Conservation (phyloP, 2,329 filamentous ascomycete species). For the Sclerotinia minor region DNA sequence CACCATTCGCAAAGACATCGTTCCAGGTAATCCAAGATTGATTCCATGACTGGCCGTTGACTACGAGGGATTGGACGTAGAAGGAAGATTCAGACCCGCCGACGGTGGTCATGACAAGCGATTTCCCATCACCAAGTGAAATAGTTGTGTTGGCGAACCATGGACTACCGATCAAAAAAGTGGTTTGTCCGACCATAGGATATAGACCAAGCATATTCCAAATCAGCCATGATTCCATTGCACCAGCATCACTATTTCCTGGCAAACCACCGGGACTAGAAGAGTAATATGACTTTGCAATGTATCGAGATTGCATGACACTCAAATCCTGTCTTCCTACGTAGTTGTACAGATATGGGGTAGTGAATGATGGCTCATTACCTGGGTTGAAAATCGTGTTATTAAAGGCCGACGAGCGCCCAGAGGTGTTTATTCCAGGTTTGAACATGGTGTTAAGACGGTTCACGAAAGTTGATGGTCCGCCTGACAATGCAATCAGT, state of each 20-base stretch:
- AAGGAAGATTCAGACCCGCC: slow-evolving; percentile 48
- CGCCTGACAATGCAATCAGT: slow-evolving; percentile 51
- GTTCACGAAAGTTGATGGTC: slow-evolving; percentile 48
- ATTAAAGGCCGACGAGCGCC: slow-evolving; percentile 17
- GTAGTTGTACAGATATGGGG: slow-evolving; percentile 70
- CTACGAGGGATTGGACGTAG: slow-evolving; percentile 65
- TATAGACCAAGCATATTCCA: slow-evolving; percentile 71
- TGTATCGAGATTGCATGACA: slow-evolving; percentile 57
- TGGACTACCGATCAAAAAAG: slow-evolving; percentile 64
- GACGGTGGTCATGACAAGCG: slow-evolving; percentile 54
- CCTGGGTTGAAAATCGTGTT: slow-evolving; percentile 57
- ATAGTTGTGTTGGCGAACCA: slow-evolving; percentile 63
- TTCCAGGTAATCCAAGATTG: slow-evolving; percentile 66
- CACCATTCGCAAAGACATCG: slow-evolving; percentile 64
- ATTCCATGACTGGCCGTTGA: slow-evolving; percentile 64
- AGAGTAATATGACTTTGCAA: slow-evolving; percentile 61
- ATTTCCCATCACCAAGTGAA: slow-evolving; percentile 55
- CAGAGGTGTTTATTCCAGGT: slow-evolving; percentile 44
- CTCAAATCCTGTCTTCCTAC: slow-evolving; percentile 61
- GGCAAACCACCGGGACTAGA: slow-evolving; percentile 58
- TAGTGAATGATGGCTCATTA: slow-evolving; percentile 52
- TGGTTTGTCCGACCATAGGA: slow-evolving; percentile 67
- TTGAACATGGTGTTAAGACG: slow-evolving; percentile 54
- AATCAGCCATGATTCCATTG: slow-evolving; percentile 70
- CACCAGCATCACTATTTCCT: slow-evolving; percentile 70